Conservation (phyloP, 345 rosid genomes). For the Eucalyptus regnans region DNA sequence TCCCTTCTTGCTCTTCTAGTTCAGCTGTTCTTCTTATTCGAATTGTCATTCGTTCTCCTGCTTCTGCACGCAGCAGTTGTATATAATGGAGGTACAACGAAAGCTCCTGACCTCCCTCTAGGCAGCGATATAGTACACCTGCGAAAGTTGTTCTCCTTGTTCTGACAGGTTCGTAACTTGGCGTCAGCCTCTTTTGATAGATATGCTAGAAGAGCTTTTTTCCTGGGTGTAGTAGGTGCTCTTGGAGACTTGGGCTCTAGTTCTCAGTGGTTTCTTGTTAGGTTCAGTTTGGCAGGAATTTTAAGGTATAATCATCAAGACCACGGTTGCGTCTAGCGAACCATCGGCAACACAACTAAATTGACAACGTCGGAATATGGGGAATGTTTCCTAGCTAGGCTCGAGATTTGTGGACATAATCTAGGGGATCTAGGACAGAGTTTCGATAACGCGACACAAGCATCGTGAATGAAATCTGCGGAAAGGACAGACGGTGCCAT, state of each 20-base stretch:
- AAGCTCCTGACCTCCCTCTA: slow-evolving; percentile 56
- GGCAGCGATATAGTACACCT: slow-evolving; percentile 80
- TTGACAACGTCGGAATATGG: not conserved
- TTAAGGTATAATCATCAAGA: not conserved
- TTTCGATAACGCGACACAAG: not conserved
- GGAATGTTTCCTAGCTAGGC: not conserved
- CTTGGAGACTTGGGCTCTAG: not conserved
- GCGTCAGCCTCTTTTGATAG: not conserved
- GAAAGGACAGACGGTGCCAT: not conserved
- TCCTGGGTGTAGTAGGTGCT: not conserved
- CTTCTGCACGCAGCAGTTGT: slow-evolving; percentile 21
- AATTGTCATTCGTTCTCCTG: slow-evolving; percentile 8
- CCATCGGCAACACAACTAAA: not conserved
- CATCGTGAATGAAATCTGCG: not conserved
- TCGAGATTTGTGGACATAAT: not conserved
- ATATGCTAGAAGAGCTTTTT: not conserved
- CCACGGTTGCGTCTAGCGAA: not conserved
- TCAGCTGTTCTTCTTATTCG: not conserved
- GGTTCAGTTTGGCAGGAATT: not conserved
- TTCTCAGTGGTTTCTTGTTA: not conserved
- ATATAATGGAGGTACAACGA: slow-evolving; percentile 57
- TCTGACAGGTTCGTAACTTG: not conserved
- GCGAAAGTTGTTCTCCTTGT: not conserved
- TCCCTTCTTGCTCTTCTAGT: not conserved
- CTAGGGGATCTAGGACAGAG: not conserved